Evolutionary conservation across 139 green algal species (phyloP).

Genomic region (Yamagishiella unicocca): DNA sequence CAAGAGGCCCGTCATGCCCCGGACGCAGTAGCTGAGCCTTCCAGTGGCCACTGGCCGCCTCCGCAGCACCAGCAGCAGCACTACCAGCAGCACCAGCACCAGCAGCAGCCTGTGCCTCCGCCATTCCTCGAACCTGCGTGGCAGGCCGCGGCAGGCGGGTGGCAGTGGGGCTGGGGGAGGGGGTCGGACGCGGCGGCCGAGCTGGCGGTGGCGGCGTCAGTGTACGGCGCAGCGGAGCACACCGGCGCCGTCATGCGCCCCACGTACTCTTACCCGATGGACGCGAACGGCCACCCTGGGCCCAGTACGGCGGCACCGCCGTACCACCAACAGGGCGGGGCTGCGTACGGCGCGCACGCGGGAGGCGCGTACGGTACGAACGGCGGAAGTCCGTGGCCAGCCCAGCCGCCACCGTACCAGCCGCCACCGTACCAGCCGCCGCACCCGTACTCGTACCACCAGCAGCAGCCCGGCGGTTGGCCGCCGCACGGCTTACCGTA

Average conservation of each 20-base stretch:
- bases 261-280: neutral
- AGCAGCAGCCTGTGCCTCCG: neutral
- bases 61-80: neutral
- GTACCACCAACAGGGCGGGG: neutral
- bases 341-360: neutral
- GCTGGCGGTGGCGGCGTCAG: slow-evolving; percentile 6
- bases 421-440: neutral
- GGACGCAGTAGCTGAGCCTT: too few relatives aligned
- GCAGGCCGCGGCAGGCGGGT: neutral
- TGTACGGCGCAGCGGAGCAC: slow-evolving; percentile 1
- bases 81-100: neutral
- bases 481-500: too few relatives aligned
- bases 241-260: slow-evolving; percentile 21
- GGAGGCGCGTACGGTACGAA: neutral
- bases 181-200: neutral
- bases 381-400: neutral
- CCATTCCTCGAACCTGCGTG: neutral
- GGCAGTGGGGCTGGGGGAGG: neutral
- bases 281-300: neutral
- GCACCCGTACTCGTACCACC: neutral
- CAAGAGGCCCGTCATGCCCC: too few relatives aligned
- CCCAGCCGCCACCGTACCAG: neutral
- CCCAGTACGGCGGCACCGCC: neutral
- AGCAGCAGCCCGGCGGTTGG: too few relatives aligned
- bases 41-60: too few relatives aligned